Percentiles rank a stretch among this genome's conserved stretches.
Conservation (phyloP, 202 grass and related monocot genomes). For the Carex arenaria region DNA sequence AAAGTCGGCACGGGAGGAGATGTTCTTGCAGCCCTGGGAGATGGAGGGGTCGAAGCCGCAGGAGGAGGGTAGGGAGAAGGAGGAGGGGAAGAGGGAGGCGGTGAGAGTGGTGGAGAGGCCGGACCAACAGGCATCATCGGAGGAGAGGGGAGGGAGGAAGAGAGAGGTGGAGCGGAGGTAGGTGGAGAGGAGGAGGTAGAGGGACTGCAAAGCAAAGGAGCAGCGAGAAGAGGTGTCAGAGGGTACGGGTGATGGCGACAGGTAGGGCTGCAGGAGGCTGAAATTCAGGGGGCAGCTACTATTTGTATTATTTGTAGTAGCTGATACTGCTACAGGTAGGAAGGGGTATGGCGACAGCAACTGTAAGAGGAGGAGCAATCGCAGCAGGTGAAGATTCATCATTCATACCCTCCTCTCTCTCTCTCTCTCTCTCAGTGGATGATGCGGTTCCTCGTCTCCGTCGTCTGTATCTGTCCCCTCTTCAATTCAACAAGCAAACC, state of each 20-base stretch:
- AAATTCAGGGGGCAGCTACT: constrained; percentile 60
- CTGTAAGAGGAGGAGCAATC: too few species aligned
- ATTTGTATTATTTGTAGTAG: too few species aligned
- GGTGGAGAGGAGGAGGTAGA: constrained; percentile 49
- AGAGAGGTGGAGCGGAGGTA: constrained; percentile 45
- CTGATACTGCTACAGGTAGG: too few species aligned
- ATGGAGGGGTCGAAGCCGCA: constrained; percentile 39
- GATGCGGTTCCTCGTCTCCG: too few species aligned
- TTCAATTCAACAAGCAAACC: too few species aligned
- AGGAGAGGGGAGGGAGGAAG: constrained; percentile 40
- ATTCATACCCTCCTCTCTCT: too few species aligned
- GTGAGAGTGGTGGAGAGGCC: constrained; percentile 4
- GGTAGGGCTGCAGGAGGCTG: constrained; percentile 41
- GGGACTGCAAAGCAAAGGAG: constrained; percentile 23
- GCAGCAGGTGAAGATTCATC: too few species aligned
- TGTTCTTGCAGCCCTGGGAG: constrained; percentile 53
- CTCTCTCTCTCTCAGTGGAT: too few species aligned
- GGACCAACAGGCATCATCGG: constrained; percentile 35
- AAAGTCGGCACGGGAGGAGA: constrained; percentile 48
- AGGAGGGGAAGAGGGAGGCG: neutral
- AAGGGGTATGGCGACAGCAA: too few species aligned
- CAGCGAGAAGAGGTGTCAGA: constrained; percentile 33
- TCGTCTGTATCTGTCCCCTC: too few species aligned
- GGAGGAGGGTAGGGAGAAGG: constrained; percentile 35
- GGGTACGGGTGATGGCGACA: neutral